Evolutionary conservation across 2,329 filamentous ascomycete species (phyloP), one percentile per base, ranked within the genome.

Genomic region (Colletotrichum gloeosporioides): DNA sequence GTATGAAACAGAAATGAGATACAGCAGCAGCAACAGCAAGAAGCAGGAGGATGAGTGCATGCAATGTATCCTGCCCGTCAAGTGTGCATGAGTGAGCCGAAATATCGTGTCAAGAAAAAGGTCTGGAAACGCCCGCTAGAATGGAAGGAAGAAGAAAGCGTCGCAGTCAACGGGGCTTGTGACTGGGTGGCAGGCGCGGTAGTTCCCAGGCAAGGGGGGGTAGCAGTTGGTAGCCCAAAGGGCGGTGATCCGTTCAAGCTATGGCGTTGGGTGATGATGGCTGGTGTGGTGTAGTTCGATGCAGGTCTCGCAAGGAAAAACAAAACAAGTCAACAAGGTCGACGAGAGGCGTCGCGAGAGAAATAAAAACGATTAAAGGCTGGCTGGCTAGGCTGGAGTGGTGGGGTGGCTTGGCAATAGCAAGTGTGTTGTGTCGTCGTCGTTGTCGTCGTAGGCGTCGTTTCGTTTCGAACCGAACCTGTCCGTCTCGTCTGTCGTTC

Each of bases 401-500:
- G 31, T 22, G 59, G 31, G 31, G 31, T 32, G 29, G 59, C 44
- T 53, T 63, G 59, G 27, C 31, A n/a, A 32, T 25, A 27, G 59
- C 25, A 65, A 44, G 32, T 55, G 36, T 34, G 31, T 49, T 16
- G 27, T 18, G 55, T 44, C 34, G 34, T 64, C 34, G 62, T 34
- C 25, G 55, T 59, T 2, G 55, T 59, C 27, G 55, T 59, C 34
- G 62, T 64, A 15, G 62, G 27, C 64, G 39, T 67, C 64, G 64
- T 67, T 36, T 66, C 69, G 67, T 66, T 22, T 75, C 44, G 68
- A 49, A 44, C 39, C 62, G 68, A 49, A 44, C 39, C 62, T 69
- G 71, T 29, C 29, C 53, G 72, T 71, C 44, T 44, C 72, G 72
- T 71, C 68, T 66, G 72, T 71, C 34, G 49, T 71, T 66, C 72